These are phyloP conservation scores for Heliamphora exappendiculata DNA, from an alignment of 148 eudicot genomes.

Conservation along the genomic window DNA sequence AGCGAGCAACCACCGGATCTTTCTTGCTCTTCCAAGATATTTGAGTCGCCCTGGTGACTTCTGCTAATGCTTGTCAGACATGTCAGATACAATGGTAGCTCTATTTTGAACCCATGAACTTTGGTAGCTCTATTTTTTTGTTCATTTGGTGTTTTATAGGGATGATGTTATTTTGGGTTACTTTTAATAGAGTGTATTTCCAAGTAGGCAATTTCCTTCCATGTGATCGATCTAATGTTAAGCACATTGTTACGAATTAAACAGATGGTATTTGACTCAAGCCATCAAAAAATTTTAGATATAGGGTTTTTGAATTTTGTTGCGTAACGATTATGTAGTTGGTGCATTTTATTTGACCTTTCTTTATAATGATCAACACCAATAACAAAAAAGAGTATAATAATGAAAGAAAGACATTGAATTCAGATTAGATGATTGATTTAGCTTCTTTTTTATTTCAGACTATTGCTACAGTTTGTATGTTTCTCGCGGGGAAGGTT, in stretches of 20 bases:
- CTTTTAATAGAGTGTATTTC: neutral
- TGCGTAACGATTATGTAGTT: neutral
- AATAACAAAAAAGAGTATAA: neutral
- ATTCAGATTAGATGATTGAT: neutral
- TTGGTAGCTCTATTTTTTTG: neutral
- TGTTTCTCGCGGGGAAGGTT: constrained; percentile 99
- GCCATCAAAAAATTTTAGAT: too few species aligned
- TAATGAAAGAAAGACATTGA: neutral
- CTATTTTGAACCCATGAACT: neutral
- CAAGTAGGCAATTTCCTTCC: neutral
- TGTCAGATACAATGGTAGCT: too few species aligned
- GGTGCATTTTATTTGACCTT: neutral
- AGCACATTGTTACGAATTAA: neutral
- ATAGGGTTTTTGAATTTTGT: neutral
- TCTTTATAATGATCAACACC: neutral
- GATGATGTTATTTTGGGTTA: neutral
- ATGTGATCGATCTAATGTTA: neutral
- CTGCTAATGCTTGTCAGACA: too few species aligned
- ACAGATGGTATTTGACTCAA: neutral
- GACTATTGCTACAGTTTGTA: constrained; percentile 95
- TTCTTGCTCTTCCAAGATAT: neutral
- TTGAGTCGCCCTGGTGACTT: too few species aligned
- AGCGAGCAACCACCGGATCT: neutral
- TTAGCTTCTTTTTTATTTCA: constrained; percentile 30
- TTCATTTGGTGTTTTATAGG: neutral